Base-by-base conservation (phyloP, 2,329 filamentous ascomycete species). In the Colletotrichum musicola region DNA sequence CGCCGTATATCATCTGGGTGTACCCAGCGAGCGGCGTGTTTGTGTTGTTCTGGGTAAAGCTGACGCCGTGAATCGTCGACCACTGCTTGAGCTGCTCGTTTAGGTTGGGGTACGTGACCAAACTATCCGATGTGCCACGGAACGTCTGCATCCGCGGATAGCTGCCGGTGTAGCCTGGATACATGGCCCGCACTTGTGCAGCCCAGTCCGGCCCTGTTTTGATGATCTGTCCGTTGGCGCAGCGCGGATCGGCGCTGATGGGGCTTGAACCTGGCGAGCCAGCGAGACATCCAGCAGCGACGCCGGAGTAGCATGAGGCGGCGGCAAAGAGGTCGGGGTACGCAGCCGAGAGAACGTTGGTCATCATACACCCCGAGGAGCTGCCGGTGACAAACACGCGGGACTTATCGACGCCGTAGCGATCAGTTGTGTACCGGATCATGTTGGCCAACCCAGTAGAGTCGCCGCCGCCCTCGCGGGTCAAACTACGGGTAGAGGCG, bases 391-490 rank as follows among this genome's bases (percentile, higher is more conserved):
- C 81, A 62, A 80, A 86, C 3, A 87, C 83, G 40, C 79, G 79
- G 50, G 73, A 75, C 6, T 80, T 71, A 70, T 87, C 81, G 35
- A 79, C 84, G 14, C 77, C 76, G 75, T 86, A 86, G 61, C 79
- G 80, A 10, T 72, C 69, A 14, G 86, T 75, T 3, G 84, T 77
- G 69, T 84, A 86, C 27, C 76, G 77, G 35, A 86, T 83, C 85
- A 87, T 86, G 70, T 82, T 84, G 10, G 81, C 81, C 65, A 87
- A 84, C 0, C 80, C 79, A 20, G 81, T 79, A 18, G 79, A 81
- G 73, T 87, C 84, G 18, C 84, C 82, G 16, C 84, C 84, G 4
- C 80, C 83, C 67, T 83, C 79, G 69, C 85, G 84, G 2, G 79
- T 82, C 1, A 87, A 77, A 1, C 82, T 80, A n/a, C 55, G 59